Base-by-base conservation (phyloP, 768 basidiomycete genomes). In the Calocera cornea region DNA sequence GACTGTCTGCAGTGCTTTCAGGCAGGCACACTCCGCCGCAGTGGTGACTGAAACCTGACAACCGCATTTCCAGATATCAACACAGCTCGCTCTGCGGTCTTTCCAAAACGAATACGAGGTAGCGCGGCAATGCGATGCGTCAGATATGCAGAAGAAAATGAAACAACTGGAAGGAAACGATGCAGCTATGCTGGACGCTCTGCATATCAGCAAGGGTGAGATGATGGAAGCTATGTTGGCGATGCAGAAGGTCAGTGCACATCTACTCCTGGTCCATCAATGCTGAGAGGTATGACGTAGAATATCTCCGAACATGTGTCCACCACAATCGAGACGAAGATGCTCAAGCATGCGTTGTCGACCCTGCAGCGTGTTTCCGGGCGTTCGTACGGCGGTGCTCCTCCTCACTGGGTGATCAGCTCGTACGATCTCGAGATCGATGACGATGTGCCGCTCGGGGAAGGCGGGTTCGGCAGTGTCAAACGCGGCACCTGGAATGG, bases 191-290 rank as follows among this genome's bases (percentile, higher is more conserved):
- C 24, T 60, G 10, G 54, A 60, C 14, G 54, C 54, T 27, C 27
- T 60, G 11, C 54, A 60, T 31, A 60, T 60, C 54, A 60, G 31
- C 54, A 60, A 60, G 31, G 22, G 31, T 22, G 54, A 60, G 19
- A 60, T 60, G 54, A 60, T 60, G 54, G 54, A 60, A 60, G 54
- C 54, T 22, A 60, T 60, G 31, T 33, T 60, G 19, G 54, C 54
- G 31, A 60, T 60, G 54, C 54, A 60, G 31, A 60, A 60, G 54
- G 54, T 60, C 27, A 5, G 54, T 33, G 54, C 31, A 10, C 24
- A 29, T 29, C 54, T 29, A 60, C 14, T 19, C 14, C 14, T 5
- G n/a, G n/a, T n/a, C n/a, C n/a, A n/a, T n/a, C n/a, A n/a, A 2
- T 38, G 54, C 31, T 60, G 27, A 60, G 7, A 2, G 31, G 27